phyloP scores from a whole-genome alignment of 192 early-diverging fungal species.

The Coemansia sp. region DNA sequence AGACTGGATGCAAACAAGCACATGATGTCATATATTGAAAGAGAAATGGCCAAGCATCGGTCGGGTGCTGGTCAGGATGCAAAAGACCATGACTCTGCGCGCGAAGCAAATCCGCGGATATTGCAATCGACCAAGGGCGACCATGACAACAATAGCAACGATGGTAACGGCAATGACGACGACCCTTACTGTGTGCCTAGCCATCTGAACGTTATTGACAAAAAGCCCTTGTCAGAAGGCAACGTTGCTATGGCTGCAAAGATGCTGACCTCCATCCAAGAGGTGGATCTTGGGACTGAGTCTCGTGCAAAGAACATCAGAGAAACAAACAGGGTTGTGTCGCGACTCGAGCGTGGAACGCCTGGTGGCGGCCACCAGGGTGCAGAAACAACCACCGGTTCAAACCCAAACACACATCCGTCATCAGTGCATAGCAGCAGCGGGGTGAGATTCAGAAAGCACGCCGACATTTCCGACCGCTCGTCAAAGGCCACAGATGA shows the following conservation, averaged over 20 bases:
- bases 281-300: constrained; percentile 84
- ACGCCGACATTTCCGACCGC: constrained; percentile 47
- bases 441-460: constrained; percentile 13
- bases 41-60: constrained; percentile 57
- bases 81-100: not conserved
- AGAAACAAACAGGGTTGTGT: constrained; percentile 65
- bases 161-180: constrained; percentile 33
- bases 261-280: constrained; percentile 90
- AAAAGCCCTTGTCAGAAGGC: constrained; percentile 75
- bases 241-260: constrained; percentile 82
- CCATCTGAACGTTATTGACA: constrained; percentile 58
- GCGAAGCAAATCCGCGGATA: not conserved
- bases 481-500: constrained; percentile 85
- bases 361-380: not conserved
- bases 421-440: not conserved
- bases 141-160: not conserved
- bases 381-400: not conserved
- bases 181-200: constrained; percentile 70
- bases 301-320: constrained; percentile 69
- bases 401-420: not conserved
- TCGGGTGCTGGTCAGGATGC: not conserved
- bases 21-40: constrained; percentile 86
- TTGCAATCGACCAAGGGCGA: constrained; percentile 1
- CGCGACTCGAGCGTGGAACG: constrained; percentile 6
- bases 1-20: constrained; percentile 76